A percentile compares a stretch with the other conserved stretches of the same genome.
Evolutionary conservation across 768 basidiomycete species (phyloP).

Genomic region (Sporobolomyces pararoseus): DNA sequence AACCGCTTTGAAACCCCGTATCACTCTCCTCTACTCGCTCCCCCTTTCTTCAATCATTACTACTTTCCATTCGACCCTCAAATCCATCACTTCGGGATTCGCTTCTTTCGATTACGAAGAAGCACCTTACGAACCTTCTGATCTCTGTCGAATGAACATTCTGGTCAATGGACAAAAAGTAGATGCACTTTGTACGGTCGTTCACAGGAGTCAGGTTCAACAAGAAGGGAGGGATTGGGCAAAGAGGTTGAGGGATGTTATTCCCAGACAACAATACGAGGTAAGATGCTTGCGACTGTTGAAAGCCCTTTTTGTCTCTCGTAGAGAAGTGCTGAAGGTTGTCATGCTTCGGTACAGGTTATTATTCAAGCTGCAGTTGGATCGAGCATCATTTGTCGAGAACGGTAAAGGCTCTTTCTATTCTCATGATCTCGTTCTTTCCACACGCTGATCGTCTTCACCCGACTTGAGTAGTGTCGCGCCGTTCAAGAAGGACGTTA

Average conservation of each 20-base stretch:
- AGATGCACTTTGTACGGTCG: slow-evolving; percentile 87
- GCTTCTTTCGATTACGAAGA: slow-evolving; percentile 97
- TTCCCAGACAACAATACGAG: slow-evolving; percentile 82
- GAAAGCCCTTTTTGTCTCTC: too few species aligned
- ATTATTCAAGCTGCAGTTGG: slow-evolving; percentile 92
- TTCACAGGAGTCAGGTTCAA: slow-evolving; percentile 75
- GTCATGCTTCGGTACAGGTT: too few species aligned
- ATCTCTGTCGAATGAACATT: slow-evolving; percentile 70
- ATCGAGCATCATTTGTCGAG: slow-evolving; percentile 78
- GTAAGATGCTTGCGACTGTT: slow-evolving; percentile 10
- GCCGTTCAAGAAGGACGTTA: slow-evolving; percentile 62
- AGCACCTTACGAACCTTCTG: slow-evolving; percentile 63
- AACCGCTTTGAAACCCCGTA: slow-evolving; percentile 32
- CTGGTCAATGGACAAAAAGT: slow-evolving; percentile 82
- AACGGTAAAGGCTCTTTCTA: too few species aligned
- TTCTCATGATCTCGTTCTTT: too few species aligned
- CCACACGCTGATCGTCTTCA: too few species aligned
- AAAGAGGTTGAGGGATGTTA: slow-evolving; percentile 86
- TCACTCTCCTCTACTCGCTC: slow-evolving; percentile 75
- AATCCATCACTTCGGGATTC: slow-evolving; percentile 84
- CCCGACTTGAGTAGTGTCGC: too few species aligned
- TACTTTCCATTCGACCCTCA: slow-evolving; percentile 90
- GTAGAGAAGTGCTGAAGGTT: too few species aligned
- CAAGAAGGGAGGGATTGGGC: slow-evolving; percentile 77
- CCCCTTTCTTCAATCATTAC: slow-evolving; percentile 90